Conservation (phyloP, 108 stramenopile genomes). For the Nitzschia inconspicua region DNA sequence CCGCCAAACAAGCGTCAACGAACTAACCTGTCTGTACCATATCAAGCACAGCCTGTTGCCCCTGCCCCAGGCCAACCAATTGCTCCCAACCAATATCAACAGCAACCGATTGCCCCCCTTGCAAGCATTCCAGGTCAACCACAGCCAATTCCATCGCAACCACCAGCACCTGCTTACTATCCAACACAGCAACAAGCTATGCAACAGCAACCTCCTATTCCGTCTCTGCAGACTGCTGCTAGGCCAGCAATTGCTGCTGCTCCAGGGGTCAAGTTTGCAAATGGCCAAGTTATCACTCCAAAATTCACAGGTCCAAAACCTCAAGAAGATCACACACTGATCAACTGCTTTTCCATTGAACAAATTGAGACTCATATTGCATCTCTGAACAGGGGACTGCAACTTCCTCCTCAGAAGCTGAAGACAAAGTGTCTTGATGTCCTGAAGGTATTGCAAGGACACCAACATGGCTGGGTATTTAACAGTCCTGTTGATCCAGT, state of each 20-base stretch:
- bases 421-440: conserved; percentile 81
- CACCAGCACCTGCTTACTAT: not conserved
- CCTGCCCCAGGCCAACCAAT: conserved; percentile 24
- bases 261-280: conserved; percentile 57
- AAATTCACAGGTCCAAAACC: conserved; percentile 81
- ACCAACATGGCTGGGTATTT: conserved; percentile 91
- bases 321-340: conserved; percentile 92
- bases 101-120: conserved; percentile 14
- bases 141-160: conserved; percentile 16
- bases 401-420: conserved; percentile 69
- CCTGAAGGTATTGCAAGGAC: conserved; percentile 84
- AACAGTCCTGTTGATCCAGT: conserved; percentile 93
- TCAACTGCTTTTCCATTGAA: conserved; percentile 90
- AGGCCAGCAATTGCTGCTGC: conserved; percentile 10
- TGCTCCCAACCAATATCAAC: conserved; percentile 45
- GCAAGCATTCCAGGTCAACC: not conserved
- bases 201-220: conserved; percentile 6
- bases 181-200: conserved; percentile 8
- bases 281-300: conserved; percentile 71
- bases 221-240: not conserved
- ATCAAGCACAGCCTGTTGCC: conserved; percentile 14
- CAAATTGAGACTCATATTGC: conserved; percentile 93
- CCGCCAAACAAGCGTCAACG: conserved; percentile 36
- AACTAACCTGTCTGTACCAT: conserved; percentile 15
- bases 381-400: conserved; percentile 84